Base-by-base conservation (phyloP, 495 filamentous ascomycete genomes). In the Pseudomonodictys pantanalensis region DNA sequence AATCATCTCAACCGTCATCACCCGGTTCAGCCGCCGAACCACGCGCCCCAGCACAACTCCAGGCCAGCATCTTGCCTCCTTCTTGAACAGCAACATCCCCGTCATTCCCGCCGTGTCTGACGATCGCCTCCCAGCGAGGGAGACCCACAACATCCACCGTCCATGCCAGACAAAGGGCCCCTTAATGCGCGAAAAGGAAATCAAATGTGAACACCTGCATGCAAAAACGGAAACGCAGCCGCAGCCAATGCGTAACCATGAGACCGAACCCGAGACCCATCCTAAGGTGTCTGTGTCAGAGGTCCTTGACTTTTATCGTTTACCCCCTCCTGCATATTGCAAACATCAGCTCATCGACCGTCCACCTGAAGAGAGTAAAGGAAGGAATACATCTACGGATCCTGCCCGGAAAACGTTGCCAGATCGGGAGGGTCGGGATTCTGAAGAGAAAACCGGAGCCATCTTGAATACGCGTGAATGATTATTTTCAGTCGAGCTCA, bases 401-500 rank as follows among this genome's bases (percentile, higher is more conserved):
- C 42, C 55, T 48, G 38, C 49, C 49, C 47, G 39, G 4, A 39
- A n/a, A n/a, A n/a, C n/a, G n/a, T n/a, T n/a, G n/a, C n/a, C n/a
- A n/a, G n/a, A n/a, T n/a, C n/a, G n/a, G n/a, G n/a, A 30, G 44
- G 35, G 25, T 29, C 33, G 56, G 43, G 58, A 54, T 45, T 56
- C 47, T 29, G 57, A 66, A 56, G 57, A 15, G 20, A 62, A 55
- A 52, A 66, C 49, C 47, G 53, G 46, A 60, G 64, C 50, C 64
- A 62, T 51, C 62, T 44, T 44, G 29, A 52, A 59, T n/a, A 57
- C 29, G 42, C 41, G 26, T 4, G 63, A 54, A 56, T 62, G 64
- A 66, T 62, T 58, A 56, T 58, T 54, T 62, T 66, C 52, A 51
- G 58, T 32, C 64, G 58, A 62, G 63, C 52, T 51, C 52, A 66